Evolutionary conservation across 768 basidiomycete genomes (phyloP).

Genomic region (Porphyrellus cyaneotinctus): DNA sequence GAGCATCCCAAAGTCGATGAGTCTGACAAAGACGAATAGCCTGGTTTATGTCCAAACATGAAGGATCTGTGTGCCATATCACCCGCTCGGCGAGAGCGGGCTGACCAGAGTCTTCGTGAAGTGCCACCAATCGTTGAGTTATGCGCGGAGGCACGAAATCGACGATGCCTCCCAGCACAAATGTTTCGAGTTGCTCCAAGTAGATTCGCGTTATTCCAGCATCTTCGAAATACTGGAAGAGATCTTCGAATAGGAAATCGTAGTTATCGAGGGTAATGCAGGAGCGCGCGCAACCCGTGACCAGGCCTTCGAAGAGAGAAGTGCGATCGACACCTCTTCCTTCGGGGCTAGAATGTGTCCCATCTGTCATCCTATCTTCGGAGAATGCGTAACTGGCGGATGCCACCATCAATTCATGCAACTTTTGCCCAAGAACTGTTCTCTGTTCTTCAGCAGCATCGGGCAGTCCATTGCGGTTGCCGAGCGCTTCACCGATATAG

Average conservation of each 20-base stretch:
- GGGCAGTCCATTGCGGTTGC: constrained; percentile 85
- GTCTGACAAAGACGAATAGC: constrained; percentile 81
- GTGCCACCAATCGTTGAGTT: constrained; percentile 74
- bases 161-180: constrained; percentile 72
- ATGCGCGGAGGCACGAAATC: constrained; percentile 80
- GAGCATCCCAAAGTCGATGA: constrained; percentile 84
- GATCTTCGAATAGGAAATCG: constrained; percentile 89
- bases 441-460: constrained; percentile 54
- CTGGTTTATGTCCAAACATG: constrained; percentile 90
- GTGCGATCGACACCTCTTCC: constrained; percentile 92
- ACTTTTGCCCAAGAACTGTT: constrained; percentile 64
- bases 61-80: constrained; percentile 95
- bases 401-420: constrained; percentile 81
- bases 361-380: constrained; percentile 89
- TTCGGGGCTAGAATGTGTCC: constrained; percentile 75
- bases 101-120: constrained; percentile 68
- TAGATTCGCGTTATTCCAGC: constrained; percentile 82
- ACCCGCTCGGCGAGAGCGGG: constrained; percentile 80
- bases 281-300: constrained; percentile 70
- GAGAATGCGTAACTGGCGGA: constrained; percentile 90
- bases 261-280: constrained; percentile 76
- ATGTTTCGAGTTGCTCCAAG: constrained; percentile 74
- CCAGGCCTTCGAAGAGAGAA: constrained; percentile 83
- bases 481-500: constrained; percentile 73
- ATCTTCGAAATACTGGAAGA: constrained; percentile 86